Evolutionary conservation across 768 basidiomycete species (phyloP), one percentile per base, ranked within the genome.

Genomic region (Podaxis pistillaris): DNA sequence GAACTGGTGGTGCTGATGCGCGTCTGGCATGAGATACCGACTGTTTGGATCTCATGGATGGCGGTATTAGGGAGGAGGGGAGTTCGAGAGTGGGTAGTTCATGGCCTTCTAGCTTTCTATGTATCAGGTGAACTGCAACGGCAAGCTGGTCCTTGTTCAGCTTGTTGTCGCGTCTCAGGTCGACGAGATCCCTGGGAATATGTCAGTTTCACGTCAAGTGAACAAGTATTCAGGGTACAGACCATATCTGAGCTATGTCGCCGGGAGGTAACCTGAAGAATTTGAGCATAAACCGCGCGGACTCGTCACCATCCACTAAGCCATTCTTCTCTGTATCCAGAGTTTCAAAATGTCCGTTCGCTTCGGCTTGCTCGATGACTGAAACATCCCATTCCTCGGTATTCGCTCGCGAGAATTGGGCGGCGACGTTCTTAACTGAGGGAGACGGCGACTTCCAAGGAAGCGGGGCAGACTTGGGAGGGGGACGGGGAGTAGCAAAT

Each of bases 181-280:
- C 73, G 6, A 74, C 70, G 7, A 78, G 71, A 30, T 73, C 70
- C 76, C 77, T 78, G 54, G 2, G 56, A 46, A 26, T 3, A 38
- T 47, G 22, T 24, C 24, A 36, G 30, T 22, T 3, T 3, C 9
- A 24, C n/a, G 12, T 12, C 13, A 11, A 54, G 44, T 37, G 44
- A n/a, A 7, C 22, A 22, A 13, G 7, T 37, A 51, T 15, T 24
- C 12, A 22, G 19, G n/a, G n/a, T 1, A 68, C 70, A n/a, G 36
- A 78, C 79, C 75, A 76, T 58, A 80, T 79, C 7, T 67, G 70
- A 1, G 73, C 74, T 41, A 78, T 56, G 55, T 77, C 78, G 12
- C 71, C 72, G n/a, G 72, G 65, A 22, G 69, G 65, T 1, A 79
- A 64, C 24, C 36, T 56, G 40, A 56, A 62, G 36, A 62, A 79